phyloP scores from a whole-genome alignment of 768 basidiomycete genomes.

The Cystofilobasidium ferigula region DNA sequence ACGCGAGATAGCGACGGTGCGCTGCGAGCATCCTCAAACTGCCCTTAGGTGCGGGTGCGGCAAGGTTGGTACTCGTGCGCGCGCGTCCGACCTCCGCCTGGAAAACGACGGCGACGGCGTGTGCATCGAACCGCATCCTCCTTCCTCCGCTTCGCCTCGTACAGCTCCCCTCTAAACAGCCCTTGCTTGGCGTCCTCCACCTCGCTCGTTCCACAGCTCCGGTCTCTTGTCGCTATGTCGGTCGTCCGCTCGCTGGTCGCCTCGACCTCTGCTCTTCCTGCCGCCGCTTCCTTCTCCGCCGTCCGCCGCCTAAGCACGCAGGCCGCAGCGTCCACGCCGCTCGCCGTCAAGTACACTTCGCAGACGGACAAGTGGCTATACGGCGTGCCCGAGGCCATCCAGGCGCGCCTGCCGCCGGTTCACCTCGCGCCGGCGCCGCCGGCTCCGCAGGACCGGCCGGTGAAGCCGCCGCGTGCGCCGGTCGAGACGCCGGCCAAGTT shows the following conservation, averaged over 20 bases:
- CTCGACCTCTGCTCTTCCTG: neutral
- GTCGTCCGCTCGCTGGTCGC: slow-evolving; percentile 2
- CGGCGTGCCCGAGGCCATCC: neutral
- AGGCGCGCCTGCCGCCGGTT: neutral
- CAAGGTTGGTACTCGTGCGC: too few species aligned
- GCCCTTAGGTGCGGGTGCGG: too few species aligned
- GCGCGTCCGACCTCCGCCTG: too few species aligned
- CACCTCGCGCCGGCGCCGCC: too few species aligned
- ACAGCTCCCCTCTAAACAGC: too few species aligned
- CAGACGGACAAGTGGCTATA: neutral
- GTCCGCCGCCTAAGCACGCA: neutral
- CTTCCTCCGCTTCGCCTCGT: too few species aligned
- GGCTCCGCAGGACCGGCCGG: neutral
- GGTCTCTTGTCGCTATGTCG: neutral
- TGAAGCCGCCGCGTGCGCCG: neutral
- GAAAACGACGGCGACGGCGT: too few species aligned
- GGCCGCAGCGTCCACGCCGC: neutral
- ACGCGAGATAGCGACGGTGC: too few species aligned
- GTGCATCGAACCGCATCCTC: too few species aligned
- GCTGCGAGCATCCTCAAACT: too few species aligned
- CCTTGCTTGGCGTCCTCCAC: too few species aligned
- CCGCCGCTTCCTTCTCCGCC: neutral
- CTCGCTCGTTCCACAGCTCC: too few species aligned
- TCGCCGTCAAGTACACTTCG: neutral
- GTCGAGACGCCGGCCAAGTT: neutral